Evolutionary conservation across 176 grass and related monocot genomes (phyloP), one percentile per base, ranked within the genome.

Genomic region (Chloris gayana): DNA sequence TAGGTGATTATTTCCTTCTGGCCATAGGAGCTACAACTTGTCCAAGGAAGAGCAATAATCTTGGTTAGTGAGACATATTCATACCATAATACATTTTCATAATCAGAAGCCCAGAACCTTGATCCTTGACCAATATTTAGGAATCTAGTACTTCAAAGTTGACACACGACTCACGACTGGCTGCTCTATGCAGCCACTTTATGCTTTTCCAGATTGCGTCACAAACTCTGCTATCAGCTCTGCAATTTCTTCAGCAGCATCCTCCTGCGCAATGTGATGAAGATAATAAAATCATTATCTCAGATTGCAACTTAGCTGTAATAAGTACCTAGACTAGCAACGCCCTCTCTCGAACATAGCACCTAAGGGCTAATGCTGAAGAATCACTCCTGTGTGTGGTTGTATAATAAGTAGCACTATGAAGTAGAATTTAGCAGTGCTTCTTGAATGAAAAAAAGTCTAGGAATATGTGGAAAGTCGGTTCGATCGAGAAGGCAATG

Each of bases 161-260:
- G 7, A 24, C 70, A 68, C 64, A 63, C 17, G 44, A 47, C 32
- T 47, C 38, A 39, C 41, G 64, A 5, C 34, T 35, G n/a, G n/a
- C n/a, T n/a, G 75, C 19, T 86, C 41, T n/a, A 44, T 32, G 5
- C 34, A 6, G 34, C 56, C 62, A 46, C 72, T 34, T 22, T 54
- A 54, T 81, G 67, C 34, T 78, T 32, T 60, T 26, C 74, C 85
- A 64, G 66, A 58, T 41, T 74, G 87, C n/a, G 74, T 33, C 70
- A 91, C 49, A 79, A 91, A 91, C 44, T 85, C 78, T 65, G 73
- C 54, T 79, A 91, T 88, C 45, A 75, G 27, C 37, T 67, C 71
- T 17, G 82, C 61, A 49, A 91, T 88, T 69, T 91, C 85, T 50
- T 91, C 78, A 38, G 51, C 69, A 24, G 53, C 85, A 83, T 91